These are phyloP conservation scores for Pugionium dolabratum DNA, from an alignment of 345 rosid genomes.

Conservation along the genomic window DNA sequence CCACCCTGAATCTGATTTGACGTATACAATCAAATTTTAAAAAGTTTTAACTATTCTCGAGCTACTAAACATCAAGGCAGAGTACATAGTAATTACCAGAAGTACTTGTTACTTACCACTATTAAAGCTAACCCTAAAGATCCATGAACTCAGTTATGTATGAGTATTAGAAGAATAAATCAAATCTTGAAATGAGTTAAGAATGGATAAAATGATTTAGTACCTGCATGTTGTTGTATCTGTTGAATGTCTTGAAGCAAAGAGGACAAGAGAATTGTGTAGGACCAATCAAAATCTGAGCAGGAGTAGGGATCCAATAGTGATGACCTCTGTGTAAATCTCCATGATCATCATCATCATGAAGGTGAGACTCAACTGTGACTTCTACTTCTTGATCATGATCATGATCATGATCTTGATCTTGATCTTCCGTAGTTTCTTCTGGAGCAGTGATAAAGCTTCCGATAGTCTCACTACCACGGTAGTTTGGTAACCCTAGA, in stretches of 20 bases:
- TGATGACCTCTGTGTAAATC: constrained; percentile 60
- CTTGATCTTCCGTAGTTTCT: constrained; percentile 10
- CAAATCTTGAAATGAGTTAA: neutral
- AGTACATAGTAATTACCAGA: constrained; percentile 18
- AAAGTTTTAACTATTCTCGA: constrained; percentile 6
- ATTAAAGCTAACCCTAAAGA: neutral
- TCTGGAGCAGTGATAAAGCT: neutral
- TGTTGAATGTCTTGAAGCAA: constrained; percentile 97
- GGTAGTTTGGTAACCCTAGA: constrained; percentile 69
- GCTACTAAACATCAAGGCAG: constrained; percentile 17
- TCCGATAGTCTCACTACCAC: constrained; percentile 33
- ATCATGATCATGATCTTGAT: constrained; percentile 35
- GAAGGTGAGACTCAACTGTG: constrained; percentile 38
- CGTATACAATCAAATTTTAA: constrained; percentile 26
- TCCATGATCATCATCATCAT: constrained; percentile 33
- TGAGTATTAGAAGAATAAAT: constrained; percentile 1
- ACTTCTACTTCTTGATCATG: constrained; percentile 53
- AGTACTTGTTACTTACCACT: constrained; percentile 12
- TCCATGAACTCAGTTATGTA: neutral
- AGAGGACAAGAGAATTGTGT: constrained; percentile 98
- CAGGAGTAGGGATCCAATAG: constrained; percentile 99
- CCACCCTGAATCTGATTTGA: constrained; percentile 34
- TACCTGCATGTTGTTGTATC: constrained; percentile 99
- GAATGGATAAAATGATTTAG: no score
- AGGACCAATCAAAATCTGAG: constrained; percentile 96